Conservation (phyloP, 371 early-diverging fungal genomes). For the Mortierella sp. region DNA sequence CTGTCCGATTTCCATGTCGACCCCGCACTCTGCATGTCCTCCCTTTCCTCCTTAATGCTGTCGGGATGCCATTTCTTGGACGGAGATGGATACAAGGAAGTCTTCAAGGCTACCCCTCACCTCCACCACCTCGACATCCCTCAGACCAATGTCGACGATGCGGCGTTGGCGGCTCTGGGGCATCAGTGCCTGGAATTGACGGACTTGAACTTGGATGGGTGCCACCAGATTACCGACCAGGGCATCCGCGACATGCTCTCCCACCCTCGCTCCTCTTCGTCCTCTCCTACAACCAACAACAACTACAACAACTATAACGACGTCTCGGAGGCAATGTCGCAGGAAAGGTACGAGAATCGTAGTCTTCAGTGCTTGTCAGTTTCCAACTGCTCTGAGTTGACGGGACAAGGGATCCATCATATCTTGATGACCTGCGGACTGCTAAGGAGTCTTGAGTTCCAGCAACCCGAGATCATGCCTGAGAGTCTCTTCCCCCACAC, state of each 20-base stretch:
- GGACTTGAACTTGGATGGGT: slow-evolving; percentile 42
- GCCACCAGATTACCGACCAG: slow-evolving; percentile 50
- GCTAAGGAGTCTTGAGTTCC: slow-evolving; percentile 35
- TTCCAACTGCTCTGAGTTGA: slow-evolving; percentile 44
- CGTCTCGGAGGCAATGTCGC: neutral
- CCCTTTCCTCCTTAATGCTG: slow-evolving; percentile 23
- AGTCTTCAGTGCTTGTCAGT: slow-evolving; percentile 32
- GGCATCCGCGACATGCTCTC: slow-evolving; percentile 47
- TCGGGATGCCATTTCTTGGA: slow-evolving; percentile 48
- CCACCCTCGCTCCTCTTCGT: slow-evolving; percentile 12
- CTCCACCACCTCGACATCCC: slow-evolving; percentile 33
- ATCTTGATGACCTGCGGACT: slow-evolving; percentile 45
- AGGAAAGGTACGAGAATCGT: slow-evolving; percentile 28
- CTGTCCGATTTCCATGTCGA: slow-evolving; percentile 41
- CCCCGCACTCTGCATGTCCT: slow-evolving; percentile 4
- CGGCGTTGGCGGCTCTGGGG: slow-evolving; percentile 33
- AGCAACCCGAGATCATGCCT: slow-evolving; percentile 55
- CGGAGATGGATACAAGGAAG: slow-evolving; percentile 53
- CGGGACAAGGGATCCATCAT: slow-evolving; percentile 49
- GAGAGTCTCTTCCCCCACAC: slow-evolving; percentile 46
- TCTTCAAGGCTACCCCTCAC: slow-evolving; percentile 34
- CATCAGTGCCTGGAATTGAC: slow-evolving; percentile 19
- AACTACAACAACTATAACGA: too few species aligned
- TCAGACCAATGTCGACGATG: slow-evolving; percentile 49
- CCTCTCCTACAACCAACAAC: neutral